These are phyloP conservation scores for Tricholoma bakamatsutake DNA, from an alignment of 768 basidiomycete genomes.

Conservation along the genomic window DNA sequence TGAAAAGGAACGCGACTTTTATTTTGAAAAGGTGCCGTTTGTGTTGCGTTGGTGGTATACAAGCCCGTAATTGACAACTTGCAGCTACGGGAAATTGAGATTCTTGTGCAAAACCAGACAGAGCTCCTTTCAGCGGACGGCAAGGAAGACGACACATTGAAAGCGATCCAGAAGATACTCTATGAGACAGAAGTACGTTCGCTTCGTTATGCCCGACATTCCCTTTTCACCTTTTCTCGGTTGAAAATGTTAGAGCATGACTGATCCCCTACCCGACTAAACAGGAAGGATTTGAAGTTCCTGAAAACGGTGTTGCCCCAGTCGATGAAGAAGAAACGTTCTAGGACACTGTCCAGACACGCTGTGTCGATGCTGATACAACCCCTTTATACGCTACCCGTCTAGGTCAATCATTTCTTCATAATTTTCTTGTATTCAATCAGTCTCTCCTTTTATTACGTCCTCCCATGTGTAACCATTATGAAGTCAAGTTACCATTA, in stretches of 20 bases:
- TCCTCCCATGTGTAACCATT: background rate
- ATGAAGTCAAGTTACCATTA: background rate
- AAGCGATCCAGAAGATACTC: conserved; percentile 85
- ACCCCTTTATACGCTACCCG: background rate
- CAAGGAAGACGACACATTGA: conserved; percentile 55
- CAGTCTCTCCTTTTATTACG: background rate
- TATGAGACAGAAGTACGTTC: conserved; percentile 86
- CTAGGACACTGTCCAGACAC: conserved; percentile 21
- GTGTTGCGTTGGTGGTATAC: background rate
- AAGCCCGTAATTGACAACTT: background rate
- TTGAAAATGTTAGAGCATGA: background rate
- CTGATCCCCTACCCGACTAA: background rate
- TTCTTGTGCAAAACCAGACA: conserved; percentile 77
- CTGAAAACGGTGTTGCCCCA: conserved; percentile 44
- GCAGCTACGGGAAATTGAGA: conserved; percentile 93
- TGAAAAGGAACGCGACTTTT: conserved; percentile 98
- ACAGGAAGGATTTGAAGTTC: conserved; percentile 93
- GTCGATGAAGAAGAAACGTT: conserved; percentile 84
- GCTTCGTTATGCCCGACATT: background rate
- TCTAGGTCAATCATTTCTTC: background rate
- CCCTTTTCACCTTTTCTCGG: conserved; percentile 1
- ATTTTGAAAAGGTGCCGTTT: conserved; percentile 84
- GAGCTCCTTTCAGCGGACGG: conserved; percentile 55
- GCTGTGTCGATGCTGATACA: background rate
- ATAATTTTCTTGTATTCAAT: background rate